Conservation (phyloP, 345 rosid species). For the Jatropha curcas region DNA sequence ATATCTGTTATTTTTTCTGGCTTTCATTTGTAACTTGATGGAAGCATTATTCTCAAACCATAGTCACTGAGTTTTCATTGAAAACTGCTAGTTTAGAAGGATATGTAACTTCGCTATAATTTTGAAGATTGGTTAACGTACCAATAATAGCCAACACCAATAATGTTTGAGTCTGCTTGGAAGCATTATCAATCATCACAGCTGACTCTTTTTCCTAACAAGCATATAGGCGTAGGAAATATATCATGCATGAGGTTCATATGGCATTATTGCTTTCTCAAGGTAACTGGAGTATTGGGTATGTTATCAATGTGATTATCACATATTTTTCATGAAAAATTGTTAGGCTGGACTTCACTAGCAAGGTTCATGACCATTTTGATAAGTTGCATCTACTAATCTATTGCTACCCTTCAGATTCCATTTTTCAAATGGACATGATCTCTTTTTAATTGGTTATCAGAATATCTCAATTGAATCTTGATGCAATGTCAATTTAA, state of each 20-base stretch:
- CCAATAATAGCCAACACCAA: neutral
- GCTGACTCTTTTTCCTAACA: neutral
- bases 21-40: neutral
- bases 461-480: too few species aligned
- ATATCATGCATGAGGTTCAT: neutral
- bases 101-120: neutral
- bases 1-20: neutral
- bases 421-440: too few species aligned
- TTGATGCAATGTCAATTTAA: constrained; percentile 5
- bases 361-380: neutral
- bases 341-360: neutral
- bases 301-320: neutral
- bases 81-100: constrained; percentile 4
- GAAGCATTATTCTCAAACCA: neutral
- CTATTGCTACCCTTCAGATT: too few species aligned
- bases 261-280: neutral
- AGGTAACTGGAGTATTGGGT: neutral
- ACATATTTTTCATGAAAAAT: constrained; percentile 3
- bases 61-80: neutral
- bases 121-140: neutral
- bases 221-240: neutral
- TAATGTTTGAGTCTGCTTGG: neutral
- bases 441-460: too few species aligned
- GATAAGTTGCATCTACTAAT: neutral
- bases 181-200: neutral